A percentile compares a stretch with the other conserved stretches of the same genome.
Conservation (phyloP, 257 asterid genomes). For the Solanum bulbocastanum region DNA sequence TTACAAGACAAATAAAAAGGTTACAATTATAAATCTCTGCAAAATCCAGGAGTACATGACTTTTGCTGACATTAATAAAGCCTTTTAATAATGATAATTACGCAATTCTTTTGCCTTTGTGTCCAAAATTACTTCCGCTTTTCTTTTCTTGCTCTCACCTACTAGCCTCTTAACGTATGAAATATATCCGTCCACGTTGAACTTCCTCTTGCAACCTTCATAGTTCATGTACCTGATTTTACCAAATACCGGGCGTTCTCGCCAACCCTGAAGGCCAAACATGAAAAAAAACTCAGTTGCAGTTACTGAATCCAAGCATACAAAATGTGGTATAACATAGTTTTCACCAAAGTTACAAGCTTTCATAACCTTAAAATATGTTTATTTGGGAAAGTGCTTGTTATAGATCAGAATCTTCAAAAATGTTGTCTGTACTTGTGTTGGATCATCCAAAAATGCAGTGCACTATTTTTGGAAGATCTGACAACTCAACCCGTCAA, state of each 20-base stretch:
- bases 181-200: conserved; percentile 75
- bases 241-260: conserved; percentile 76
- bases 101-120: conserved; percentile 32
- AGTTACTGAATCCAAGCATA: background rate
- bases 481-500: background rate
- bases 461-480: background rate
- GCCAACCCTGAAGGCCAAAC: conserved; percentile 56
- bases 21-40: background rate
- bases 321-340: background rate
- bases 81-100: background rate
- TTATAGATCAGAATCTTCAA: background rate
- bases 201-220: conserved; percentile 94
- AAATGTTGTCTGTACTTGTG: background rate
- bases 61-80: background rate
- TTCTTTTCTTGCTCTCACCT: conserved; percentile 72
- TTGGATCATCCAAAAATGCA: background rate
- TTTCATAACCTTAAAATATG: background rate
- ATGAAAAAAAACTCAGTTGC: background rate
- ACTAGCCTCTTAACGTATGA: conserved; percentile 56
- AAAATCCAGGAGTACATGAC: background rate
- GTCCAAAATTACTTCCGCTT: conserved; percentile 38
- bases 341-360: background rate
- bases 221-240: conserved; percentile 93
- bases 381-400: background rate
- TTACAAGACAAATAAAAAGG: background rate